Evolutionary conservation across 306 rosid genomes (phyloP).

Genomic region (Citrullus colocynthis): DNA sequence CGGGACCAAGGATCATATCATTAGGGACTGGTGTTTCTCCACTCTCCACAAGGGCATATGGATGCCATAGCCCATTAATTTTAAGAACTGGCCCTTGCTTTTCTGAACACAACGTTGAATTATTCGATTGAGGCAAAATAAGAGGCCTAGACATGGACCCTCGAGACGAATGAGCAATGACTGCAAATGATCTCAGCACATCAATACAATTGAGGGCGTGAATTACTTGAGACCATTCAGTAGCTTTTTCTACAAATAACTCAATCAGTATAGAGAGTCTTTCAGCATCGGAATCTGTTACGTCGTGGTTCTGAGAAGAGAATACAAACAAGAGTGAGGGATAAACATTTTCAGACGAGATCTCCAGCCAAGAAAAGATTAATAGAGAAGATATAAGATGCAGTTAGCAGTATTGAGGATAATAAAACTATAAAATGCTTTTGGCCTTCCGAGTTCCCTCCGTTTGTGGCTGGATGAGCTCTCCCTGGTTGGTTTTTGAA

Average conservation of each 20-base stretch:
- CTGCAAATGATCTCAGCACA: conserved; percentile 76
- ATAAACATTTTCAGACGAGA: neutral
- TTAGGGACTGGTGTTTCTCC: conserved; percentile 76
- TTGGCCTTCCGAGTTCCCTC: too few species aligned
- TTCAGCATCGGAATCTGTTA: conserved; percentile 69
- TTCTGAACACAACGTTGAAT: conserved; percentile 16
- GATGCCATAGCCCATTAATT: conserved; percentile 84
- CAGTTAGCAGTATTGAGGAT: neutral
- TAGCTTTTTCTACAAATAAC: conserved; percentile 59
- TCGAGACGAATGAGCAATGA: conserved; percentile 47
- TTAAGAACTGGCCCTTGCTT: conserved; percentile 41
- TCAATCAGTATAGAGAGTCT: conserved; percentile 57
- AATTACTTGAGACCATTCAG: conserved; percentile 58
- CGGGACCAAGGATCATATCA: conserved; percentile 70
- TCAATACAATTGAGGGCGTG: conserved; percentile 78
- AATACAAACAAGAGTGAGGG: neutral
- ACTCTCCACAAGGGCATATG: conserved; percentile 67
- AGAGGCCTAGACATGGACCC: conserved; percentile 85
- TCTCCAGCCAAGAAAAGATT: neutral
- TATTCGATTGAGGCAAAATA: conserved; percentile 33
- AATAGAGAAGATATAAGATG: neutral
- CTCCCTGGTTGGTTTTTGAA: too few species aligned
- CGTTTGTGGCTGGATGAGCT: too few species aligned
- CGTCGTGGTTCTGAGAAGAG: conserved; percentile 57
- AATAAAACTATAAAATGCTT: neutral